Base-by-base conservation (phyloP, 495 filamentous ascomycete species). In the Lepraria neglecta region DNA sequence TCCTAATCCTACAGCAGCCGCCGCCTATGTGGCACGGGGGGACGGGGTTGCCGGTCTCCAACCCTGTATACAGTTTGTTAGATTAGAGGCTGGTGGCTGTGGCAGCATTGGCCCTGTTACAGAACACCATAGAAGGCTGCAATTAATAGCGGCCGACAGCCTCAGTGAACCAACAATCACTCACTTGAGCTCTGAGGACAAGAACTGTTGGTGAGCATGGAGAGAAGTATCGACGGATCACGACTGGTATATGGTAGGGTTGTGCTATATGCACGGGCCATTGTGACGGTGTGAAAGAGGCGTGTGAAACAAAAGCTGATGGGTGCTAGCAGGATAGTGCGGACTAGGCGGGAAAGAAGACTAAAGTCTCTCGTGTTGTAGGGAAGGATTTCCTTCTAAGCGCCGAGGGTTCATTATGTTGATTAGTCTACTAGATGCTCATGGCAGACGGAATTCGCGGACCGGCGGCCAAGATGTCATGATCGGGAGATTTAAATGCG, bases 21-120 rank as follows among this genome's bases (percentile, higher is more conserved):
- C 51, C 51, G 17, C 51, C 51, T 54, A 21, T n/a, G 31, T 35
- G 35, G 51, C 51, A 10, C 51, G 35, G 30, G 51, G 15, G 28
- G 35, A 54, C 51, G n/a, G 51, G n/a, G 31, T 11, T 35, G 17
- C 30, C 51, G 51, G 51, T 24, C 3, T 24, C n/a, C 51, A 33
- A 31, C 30, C 30, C 15, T 19, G 50, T 11, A 33, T 3, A 35
- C n/a, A 2, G 30, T 19, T 53, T 35, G 19, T 7, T n/a, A 35
- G 28, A 28, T 53, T 12, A 35, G 30, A n/a, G 11, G 51, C 15
- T 33, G 30, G 27, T 53, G 51, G 51, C 51, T 53, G 51, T 38
- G 51, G 21, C n/a, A 21, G 6, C 9, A n/a, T 33, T 52, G 6
- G 17, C 9, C 48, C n/a, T 31, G 17, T 6, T n/a, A 12, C 15